Base-by-base conservation (phyloP, 1,284 basidiomycete genomes). In the Ceraceosorus guamensis region DNA sequence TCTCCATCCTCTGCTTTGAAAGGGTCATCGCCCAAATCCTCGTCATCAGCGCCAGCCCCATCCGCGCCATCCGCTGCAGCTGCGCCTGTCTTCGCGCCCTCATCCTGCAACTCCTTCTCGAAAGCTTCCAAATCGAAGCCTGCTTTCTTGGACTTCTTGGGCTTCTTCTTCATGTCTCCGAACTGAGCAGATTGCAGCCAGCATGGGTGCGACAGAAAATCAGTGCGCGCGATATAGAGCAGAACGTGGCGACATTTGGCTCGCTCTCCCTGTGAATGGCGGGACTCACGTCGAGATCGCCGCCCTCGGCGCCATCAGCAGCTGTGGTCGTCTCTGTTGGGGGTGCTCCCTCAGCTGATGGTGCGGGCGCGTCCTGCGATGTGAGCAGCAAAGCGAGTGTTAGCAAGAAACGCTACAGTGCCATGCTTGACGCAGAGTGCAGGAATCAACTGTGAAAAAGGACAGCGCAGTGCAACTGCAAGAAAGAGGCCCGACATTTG, bases 1-100 rank as follows among this genome's bases (percentile, higher is more conserved):
- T 62, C 57, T 46, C 55, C 50, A 37, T 60, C 66, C 11, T 65
- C 66, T 6, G 54, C 52, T 3, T 61, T 67, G 53, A 71, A 73
- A 0, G 71, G 67, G 53, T 73, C 66, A 24, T 73, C 70, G 24
- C 68, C 67, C 24, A 69, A 60, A 43, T 69, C 69, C 14, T 70
- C 76, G 33, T 61, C 61, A 45, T 76, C 72, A 11, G 77, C 81
- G 2, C 78, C 66, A 82, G 84, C 83, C n/a, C n/a, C n/a, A n/a
- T n/a, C n/a, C n/a, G 84, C 84, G 39, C 82, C 81, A 14, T 82
- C 82, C 18, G 53, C 86, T 87, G 30, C 83, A 74, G 5, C 73
- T 75, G 11, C 74, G 77, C 44, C 77, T n/a, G n/a, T n/a, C n/a
- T n/a, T n/a, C n/a, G n/a, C n/a, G 76, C 53, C 79, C 77, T 52